phyloP scores from a whole-genome alignment of 176 grass and related monocot species.

The Phragmites australis region DNA sequence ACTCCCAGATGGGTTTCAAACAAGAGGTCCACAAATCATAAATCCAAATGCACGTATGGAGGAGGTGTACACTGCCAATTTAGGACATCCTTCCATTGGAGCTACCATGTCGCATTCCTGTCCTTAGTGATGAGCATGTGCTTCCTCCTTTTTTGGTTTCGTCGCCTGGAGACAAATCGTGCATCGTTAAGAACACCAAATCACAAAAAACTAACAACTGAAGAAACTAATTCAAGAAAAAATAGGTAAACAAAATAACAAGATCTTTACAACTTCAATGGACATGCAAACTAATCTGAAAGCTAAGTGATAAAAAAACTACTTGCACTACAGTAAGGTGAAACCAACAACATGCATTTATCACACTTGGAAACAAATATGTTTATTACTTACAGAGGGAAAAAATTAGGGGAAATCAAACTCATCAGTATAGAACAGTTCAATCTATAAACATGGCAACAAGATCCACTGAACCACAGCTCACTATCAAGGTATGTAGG shows the following conservation, averaged over 20 bases:
- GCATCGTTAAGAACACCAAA: background rate
- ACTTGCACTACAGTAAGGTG: background rate
- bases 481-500: background rate
- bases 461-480: background rate
- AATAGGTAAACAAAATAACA: background rate
- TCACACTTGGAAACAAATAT: too few species aligned
- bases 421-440: too few species aligned
- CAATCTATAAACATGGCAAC: background rate
- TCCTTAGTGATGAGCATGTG: slow-evolving; percentile 52
- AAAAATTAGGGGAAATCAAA: too few species aligned
- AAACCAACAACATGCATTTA: background rate
- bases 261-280: background rate
- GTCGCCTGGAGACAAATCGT: slow-evolving; percentile 7
- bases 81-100: background rate
- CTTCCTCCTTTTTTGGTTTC: slow-evolving; percentile 64
- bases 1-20: slow-evolving; percentile 7
- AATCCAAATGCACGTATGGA: slow-evolving; percentile 6
- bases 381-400: too few species aligned
- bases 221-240: background rate
- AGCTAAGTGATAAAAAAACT: background rate
- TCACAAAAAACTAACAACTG: background rate
- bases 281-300: background rate
- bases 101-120: background rate
- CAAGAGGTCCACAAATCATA: slow-evolving; percentile 26
- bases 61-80: background rate